Evolutionary conservation across 306 rosid species (phyloP).

Genomic region (Vachellia pachyceras): DNA sequence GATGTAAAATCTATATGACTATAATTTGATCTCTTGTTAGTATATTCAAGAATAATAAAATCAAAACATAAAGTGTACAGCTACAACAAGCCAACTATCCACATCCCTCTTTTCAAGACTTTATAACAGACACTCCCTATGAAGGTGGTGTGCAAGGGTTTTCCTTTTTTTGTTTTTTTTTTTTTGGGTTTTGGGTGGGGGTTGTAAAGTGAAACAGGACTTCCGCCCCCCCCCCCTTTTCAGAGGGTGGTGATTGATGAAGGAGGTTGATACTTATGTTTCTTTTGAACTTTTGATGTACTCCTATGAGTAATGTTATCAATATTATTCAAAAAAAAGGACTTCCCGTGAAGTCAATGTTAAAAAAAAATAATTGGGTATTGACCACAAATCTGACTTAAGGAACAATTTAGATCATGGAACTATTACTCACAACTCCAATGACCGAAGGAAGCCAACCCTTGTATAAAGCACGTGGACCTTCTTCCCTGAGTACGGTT

Average conservation of each 20-base stretch:
- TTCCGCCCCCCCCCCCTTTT: no score
- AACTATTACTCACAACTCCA: constrained; percentile 87
- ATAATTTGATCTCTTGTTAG: neutral
- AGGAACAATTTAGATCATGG: constrained; percentile 12
- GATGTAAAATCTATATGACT: neutral
- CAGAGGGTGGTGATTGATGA: no score
- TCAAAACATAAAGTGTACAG: neutral
- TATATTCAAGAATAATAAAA: neutral
- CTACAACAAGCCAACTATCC: neutral
- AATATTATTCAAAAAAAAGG: no score
- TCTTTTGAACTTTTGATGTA: no score
- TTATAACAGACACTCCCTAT: neutral
- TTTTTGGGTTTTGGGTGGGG: neutral
- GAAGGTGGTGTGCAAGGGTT: neutral
- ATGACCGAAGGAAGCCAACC: constrained; percentile 99
- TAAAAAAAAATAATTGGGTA: neutral
- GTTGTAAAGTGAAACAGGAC: neutral
- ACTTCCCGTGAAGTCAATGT: constrained; percentile 14
- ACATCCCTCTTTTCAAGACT: neutral
- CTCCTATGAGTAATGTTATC: no score
- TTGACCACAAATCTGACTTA: constrained; percentile 2
- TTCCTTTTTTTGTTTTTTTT: no score
- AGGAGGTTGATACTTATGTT: no score
- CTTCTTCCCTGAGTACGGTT: constrained; percentile 94
- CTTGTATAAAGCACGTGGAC: constrained; percentile 95